Base-by-base conservation (phyloP, 2,329 filamentous ascomycete genomes). In the Colletotrichum tabaci region DNA sequence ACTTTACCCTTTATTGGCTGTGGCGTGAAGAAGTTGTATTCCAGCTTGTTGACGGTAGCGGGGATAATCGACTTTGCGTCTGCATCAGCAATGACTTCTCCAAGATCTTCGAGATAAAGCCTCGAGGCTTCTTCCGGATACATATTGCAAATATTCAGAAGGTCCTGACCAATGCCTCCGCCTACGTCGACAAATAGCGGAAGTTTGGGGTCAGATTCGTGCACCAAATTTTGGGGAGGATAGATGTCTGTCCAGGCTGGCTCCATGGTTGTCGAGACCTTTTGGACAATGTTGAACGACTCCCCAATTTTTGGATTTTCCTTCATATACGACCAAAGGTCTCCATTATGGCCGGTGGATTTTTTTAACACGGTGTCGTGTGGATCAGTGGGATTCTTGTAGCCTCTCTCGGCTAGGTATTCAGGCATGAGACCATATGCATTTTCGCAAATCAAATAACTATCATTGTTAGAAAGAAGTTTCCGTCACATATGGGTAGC, bases 1-100 rank as follows among this genome's bases (percentile, higher is more conserved):
- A 16, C 8, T 49, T n/a, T 42, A 70, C 67, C 21, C 13, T 78
- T 69, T 4, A 81, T 76, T 2, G 79, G 74, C 71, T 84, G 83
- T 1, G 81, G 80, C 30, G 77, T 69, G 77, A 84, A 83, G 71
- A 84, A 81, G 73, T 81, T 77, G 73, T 84, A 82, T 18, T 77
- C 77, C n/a, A 70, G n/a, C 35, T 61, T 66, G 3, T 70, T 56
- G 30, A 70, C 30, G 4, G 18, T 6, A 6, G 49, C 40, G 12
- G 67, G 67, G 6, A 66, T 23, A 16, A 70, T 21, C 12, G 35
- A 35, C 49, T 16, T 70, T 23, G 15, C 7, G 8, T 15, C 7
- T n/a, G 47, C 47, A 18, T 62, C 60, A 9, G 55, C 42, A 7
- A 70, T n/a, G 13, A 70, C 67, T 23, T 30, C 23, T 10, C 40